Evolutionary conservation across 2,329 filamentous ascomycete genomes (phyloP).

Genomic region (Phoma herbarum): DNA sequence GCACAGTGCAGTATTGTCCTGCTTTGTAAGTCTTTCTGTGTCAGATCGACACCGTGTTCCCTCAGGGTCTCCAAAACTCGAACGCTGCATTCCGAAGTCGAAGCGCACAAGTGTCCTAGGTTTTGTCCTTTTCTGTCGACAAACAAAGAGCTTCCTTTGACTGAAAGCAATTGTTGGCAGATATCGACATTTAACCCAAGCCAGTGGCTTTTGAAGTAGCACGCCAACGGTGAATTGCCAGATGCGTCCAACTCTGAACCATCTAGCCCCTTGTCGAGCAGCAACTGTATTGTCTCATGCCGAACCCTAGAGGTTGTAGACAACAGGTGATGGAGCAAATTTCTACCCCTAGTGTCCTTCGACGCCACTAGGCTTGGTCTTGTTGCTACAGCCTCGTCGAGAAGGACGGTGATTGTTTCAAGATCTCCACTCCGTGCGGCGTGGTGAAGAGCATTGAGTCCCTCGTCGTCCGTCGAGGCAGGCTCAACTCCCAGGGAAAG

Average conservation of each 20-base stretch:
- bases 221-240: constrained; percentile 13
- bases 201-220: constrained; percentile 3
- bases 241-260: constrained; percentile 18
- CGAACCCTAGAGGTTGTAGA: not conserved
- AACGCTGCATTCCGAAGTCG: not conserved
- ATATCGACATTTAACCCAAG: not conserved
- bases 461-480: constrained; percentile 12
- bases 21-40: constrained; percentile 17
- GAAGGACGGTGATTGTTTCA: constrained; percentile 15
- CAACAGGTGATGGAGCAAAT: not conserved
- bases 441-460: constrained; percentile 24
- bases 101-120: constrained; percentile 18
- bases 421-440: constrained; percentile 17
- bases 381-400: constrained; percentile 1
- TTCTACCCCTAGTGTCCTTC: not conserved
- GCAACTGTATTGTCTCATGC: constrained; percentile 17
- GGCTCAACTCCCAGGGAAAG: constrained; percentile 18
- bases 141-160: constrained; percentile 21
- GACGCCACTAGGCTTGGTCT: not conserved
- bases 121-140: constrained; percentile 17
- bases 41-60: constrained; percentile 17
- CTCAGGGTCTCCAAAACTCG: constrained; percentile 10
- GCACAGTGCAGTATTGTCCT: constrained; percentile 19
- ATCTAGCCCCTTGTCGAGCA: constrained; percentile 18
- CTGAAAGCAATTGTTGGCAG: not conserved